Base-by-base conservation (phyloP, 1,139 yeast genomes). In the Geotrichum aggregatum region DNA sequence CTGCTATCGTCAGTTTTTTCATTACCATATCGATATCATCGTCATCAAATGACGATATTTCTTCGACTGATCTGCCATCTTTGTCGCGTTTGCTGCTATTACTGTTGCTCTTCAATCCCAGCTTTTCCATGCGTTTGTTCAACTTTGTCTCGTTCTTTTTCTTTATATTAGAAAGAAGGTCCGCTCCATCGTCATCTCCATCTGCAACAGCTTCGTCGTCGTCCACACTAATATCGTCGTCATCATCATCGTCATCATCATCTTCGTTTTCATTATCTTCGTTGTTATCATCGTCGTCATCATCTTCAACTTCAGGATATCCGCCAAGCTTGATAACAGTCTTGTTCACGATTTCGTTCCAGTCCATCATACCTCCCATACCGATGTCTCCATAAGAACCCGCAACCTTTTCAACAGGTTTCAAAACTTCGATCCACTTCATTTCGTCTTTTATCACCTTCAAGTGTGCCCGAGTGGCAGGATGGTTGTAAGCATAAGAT, bases 301-400 rank as follows among this genome's bases (percentile, higher is more conserved):
- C 89, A 31, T 84, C 89, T 1, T 83, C 91, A 10, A 80, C 89
- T n/a, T 87, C 87, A 1, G 95, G 96, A 67, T 87, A 87, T 0
- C 96, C 95, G 41, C 96, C 96, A 51, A 88, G 70, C 64, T 87
- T 86, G 67, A 83, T 74, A 2, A 87, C 95, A 56, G 87, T 80
- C 64, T 80, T 82, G 63, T 88, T 92, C 28, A 88, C 96, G 61
- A 91, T 84, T 68, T 89, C 96, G 69, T 87, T 87, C 79, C 96
- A 89, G 67, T 91, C 96, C 74, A 95, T 79, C 97, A 89, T 89
- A n/a, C 97, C 97, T 36, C 97, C 97, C 71, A 79, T 87, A 33
- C 96, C 97, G 57, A 91, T 89, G 63, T 89, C 97, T 55, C 98
- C 97, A 68, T 87, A 88, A 51, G 89, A 82, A 28, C 95, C 95